These are phyloP conservation scores for Colletotrichum sp. DNA, from an alignment of 2,329 filamentous ascomycete species.

Conservation along the genomic window DNA sequence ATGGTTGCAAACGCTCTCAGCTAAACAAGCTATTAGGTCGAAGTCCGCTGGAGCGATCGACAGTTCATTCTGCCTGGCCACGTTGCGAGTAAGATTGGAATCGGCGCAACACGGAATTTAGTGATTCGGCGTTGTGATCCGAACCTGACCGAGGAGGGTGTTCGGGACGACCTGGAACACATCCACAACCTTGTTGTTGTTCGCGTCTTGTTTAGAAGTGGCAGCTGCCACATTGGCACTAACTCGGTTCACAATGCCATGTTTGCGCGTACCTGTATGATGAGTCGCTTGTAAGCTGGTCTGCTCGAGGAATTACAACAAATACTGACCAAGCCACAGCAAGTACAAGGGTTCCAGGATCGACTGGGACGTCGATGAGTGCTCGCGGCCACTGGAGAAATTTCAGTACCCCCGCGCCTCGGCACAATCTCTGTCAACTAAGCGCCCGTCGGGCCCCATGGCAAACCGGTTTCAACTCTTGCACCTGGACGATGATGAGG, in stretches of 20 bases:
- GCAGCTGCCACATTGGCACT: conserved; percentile 71
- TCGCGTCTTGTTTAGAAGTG: conserved; percentile 62
- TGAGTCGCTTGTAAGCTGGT: conserved; percentile 57
- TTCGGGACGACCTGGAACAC: conserved; percentile 79
- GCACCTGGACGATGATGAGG: conserved; percentile 50
- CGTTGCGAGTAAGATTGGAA: conserved; percentile 66
- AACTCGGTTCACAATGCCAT: conserved; percentile 80
- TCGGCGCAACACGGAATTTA: conserved; percentile 76
- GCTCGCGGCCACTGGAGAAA: conserved; percentile 60
- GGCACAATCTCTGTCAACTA: conserved; percentile 32
- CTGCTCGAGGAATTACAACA: neutral
- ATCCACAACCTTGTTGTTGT: conserved; percentile 81
- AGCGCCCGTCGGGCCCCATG: conserved; percentile 40
- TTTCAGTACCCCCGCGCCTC: conserved; percentile 29
- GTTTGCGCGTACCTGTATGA: conserved; percentile 80
- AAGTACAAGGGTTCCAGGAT: conserved; percentile 75
- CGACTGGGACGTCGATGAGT: conserved; percentile 76
- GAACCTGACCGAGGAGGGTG: conserved; percentile 64
- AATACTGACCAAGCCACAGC: conserved; percentile 44
- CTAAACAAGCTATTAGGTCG: conserved; percentile 55
- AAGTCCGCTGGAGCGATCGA: conserved; percentile 72
- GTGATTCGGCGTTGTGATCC: conserved; percentile 66
- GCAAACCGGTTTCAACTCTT: conserved; percentile 70
- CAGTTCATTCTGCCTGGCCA: conserved; percentile 71
- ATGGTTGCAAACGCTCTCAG: neutral